A percentile compares a stretch with the other conserved stretches of the same genome.
Conservation (phyloP, 768 basidiomycete genomes). For the Coprinopsis sp. region DNA sequence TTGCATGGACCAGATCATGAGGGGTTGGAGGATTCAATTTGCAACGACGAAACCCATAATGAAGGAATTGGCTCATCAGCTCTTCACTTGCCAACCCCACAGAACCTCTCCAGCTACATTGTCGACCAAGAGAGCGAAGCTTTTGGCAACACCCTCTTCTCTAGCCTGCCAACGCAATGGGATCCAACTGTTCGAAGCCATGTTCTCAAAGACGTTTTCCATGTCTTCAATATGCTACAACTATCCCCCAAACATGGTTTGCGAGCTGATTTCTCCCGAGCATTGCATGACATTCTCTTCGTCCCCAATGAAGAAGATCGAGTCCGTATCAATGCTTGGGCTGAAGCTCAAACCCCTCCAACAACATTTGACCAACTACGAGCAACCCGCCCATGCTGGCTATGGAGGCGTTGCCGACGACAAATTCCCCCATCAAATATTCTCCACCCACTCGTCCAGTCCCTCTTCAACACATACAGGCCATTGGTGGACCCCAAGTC, state of each 20-base stretch:
- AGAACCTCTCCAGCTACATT: no score
- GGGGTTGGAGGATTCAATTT: no score
- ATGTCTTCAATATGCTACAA: slow-evolving; percentile 23
- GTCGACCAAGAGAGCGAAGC: background rate
- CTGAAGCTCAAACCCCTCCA: slow-evolving; percentile 7
- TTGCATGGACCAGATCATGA: no score
- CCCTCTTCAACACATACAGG: slow-evolving; percentile 28
- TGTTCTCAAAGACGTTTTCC: slow-evolving; percentile 21
- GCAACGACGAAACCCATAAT: no score
- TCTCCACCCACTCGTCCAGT: slow-evolving; percentile 21
- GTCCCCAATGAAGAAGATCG: slow-evolving; percentile 19
- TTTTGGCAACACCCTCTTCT: background rate
- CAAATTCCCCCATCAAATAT: slow-evolving; percentile 29
- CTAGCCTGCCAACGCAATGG: background rate
- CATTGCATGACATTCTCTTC: slow-evolving; percentile 22
- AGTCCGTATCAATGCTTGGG: slow-evolving; percentile 17
- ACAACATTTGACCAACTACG: slow-evolving; percentile 10
- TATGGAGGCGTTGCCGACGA: slow-evolving; percentile 21
- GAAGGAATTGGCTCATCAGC: no score
- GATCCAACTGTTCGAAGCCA: slow-evolving; percentile 11
- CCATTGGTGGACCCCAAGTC: slow-evolving; percentile 29
- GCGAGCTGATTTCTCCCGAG: slow-evolving; percentile 14
- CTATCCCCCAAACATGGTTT: slow-evolving; percentile 19
- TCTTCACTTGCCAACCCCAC: no score
- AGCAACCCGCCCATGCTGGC: slow-evolving; percentile 16